phyloP scores from a whole-genome alignment of 1,139 yeast genomes.

The Diutina ranongensis region DNA sequence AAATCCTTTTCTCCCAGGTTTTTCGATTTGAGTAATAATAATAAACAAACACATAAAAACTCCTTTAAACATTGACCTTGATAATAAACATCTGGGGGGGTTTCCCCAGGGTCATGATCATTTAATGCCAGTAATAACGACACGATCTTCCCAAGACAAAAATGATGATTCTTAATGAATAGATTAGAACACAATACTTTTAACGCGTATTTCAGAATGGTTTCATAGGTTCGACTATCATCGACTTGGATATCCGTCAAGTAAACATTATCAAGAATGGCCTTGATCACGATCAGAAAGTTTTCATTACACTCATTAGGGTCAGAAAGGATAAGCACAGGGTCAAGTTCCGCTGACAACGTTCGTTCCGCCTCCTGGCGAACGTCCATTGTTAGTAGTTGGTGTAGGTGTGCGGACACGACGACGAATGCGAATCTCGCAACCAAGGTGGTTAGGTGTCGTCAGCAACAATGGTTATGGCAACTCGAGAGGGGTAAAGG shows the following conservation, averaged over 20 bases:
- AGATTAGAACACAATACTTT: conserved; percentile 28
- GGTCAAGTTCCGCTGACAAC: conserved; percentile 4
- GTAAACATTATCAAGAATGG: conserved; percentile 20
- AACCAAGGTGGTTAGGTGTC: too few species aligned
- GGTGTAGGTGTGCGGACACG: too few species aligned
- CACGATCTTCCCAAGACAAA: conserved; percentile 31
- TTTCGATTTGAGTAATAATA: conserved; percentile 25
- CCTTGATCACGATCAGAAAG: conserved; percentile 24
- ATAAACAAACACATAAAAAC: conserved; percentile 24
- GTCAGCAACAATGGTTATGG: too few species aligned
- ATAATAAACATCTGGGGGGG: conserved; percentile 15
- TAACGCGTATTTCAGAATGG: conserved; percentile 24
- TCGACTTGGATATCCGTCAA: neutral
- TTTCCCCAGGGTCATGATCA: conserved; percentile 9
- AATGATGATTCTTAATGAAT: conserved; percentile 24
- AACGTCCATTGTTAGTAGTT: too few species aligned
- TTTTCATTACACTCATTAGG: conserved; percentile 30
- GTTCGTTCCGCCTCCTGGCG: conserved; percentile 1
- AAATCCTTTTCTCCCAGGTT: conserved; percentile 8
- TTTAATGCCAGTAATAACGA: conserved; percentile 24
- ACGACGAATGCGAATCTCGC: too few species aligned
- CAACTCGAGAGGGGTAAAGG: too few species aligned
- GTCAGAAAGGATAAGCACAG: conserved; percentile 25
- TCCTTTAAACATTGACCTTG: conserved; percentile 16
- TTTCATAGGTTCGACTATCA: conserved; percentile 16